phyloP scores from a whole-genome alignment of 768 basidiomycete genomes.

The Boletus reticuloceps region DNA sequence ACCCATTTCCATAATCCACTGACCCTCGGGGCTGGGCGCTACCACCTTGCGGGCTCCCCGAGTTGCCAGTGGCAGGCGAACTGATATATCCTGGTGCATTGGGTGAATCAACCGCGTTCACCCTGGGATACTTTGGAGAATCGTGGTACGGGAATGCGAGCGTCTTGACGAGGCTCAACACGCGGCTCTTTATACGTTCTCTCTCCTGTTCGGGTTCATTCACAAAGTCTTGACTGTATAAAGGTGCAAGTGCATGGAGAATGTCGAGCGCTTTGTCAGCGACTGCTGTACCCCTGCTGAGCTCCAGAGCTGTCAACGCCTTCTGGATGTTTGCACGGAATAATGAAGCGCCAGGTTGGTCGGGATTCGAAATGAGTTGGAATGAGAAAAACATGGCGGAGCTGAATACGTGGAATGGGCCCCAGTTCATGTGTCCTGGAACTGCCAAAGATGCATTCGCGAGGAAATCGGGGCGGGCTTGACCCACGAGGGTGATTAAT shows the following conservation, averaged over 20 bases:
- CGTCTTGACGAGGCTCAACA: conserved; percentile 66
- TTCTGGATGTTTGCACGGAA: conserved; percentile 76
- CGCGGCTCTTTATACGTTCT: conserved; percentile 57
- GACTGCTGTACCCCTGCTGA: conserved; percentile 59
- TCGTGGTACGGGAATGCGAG: conserved; percentile 83
- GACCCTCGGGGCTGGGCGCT: conserved; percentile 25
- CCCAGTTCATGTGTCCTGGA: conserved; percentile 82
- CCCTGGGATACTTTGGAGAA: conserved; percentile 52
- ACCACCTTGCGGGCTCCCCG: conserved; percentile 48
- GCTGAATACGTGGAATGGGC: conserved; percentile 80
- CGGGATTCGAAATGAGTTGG: conserved; percentile 77
- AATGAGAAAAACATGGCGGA: conserved; percentile 93
- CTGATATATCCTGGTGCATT: conserved; percentile 42
- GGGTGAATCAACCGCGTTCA: conserved; percentile 46
- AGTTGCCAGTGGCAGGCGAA: conserved; percentile 58
- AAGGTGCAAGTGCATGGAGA: conserved; percentile 64
- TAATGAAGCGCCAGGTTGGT: conserved; percentile 72
- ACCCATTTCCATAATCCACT: conserved; percentile 21
- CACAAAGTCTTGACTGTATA: conserved; percentile 67
- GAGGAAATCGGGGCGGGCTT: conserved; percentile 74
- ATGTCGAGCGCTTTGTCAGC: conserved; percentile 77
- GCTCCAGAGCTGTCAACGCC: conserved; percentile 62
- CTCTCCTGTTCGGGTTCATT: conserved; percentile 46
- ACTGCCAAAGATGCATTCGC: conserved; percentile 66
- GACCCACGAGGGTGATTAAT: conserved; percentile 73